Base-by-base conservation (phyloP, 768 basidiomycete genomes). In the Amylocystis lapponica region DNA sequence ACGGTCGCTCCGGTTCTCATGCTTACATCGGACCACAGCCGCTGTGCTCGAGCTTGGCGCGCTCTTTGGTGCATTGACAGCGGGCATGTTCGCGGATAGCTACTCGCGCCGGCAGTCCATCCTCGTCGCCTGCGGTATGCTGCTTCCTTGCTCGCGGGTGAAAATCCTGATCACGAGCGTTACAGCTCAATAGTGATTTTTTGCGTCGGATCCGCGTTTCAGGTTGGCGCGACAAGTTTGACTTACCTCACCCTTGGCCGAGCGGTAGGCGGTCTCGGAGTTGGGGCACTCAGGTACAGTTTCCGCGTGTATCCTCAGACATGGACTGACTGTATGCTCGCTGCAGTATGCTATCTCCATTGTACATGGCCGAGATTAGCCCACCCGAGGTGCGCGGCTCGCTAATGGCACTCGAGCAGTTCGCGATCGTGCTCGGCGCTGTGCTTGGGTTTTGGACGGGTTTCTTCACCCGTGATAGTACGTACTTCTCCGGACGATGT, bases 321-420 rank as follows among this genome's bases (percentile, higher is more conserved):
- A 8, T 17, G 7, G 19, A 19, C 35, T 23, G 8, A 11, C 27
- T 37, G 13, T 36, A 5, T 30, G 39, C 23, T n/a, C n/a, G 5
- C 1, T 23, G 3, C 39, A 87, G 86, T 55, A 87, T 83, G 78
- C 67, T 88, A n/a, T 78, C 79, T 0, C 85, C 86, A 0, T 65
- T 89, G 19, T 90, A 89, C 61, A 87, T 89, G 72, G 79, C 86
- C 1, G 87, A 91, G 63, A 91, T 91, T 39, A 83, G 83, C 48
- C 76, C 86, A 9, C 86, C 87, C 0, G 86, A 88, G 60, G 70
- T 83, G 0, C 74, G 88, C 13, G 87, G 87, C 9, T 86, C 86
- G 0, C 71, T 91, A 16, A 71, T 89, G 63, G 80, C 86, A 1
- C 67, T 91, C 3, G 87, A 91, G 53, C 87, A 90, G 46, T 72